Base-by-base conservation (phyloP, 148 eudicot species). In the Chenopodium album region DNA sequence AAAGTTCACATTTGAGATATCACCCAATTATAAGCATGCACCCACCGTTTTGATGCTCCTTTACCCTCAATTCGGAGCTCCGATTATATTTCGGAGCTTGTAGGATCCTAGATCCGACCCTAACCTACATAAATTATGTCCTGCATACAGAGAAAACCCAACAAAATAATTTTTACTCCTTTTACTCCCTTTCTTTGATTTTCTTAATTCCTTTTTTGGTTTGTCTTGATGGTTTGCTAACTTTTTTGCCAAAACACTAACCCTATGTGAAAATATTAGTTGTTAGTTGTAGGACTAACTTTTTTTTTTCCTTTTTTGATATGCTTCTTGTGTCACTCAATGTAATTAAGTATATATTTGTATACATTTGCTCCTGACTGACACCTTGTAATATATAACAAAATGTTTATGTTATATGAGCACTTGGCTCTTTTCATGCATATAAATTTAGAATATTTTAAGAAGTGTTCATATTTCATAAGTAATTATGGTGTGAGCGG, bases 11-110 rank as follows among this genome's bases (percentile, higher is more conserved):
- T 91, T 91, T 37, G 92, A 89, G 56, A 76, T 91, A 52, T 83
- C 92, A 1, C 93, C 92, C 1, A 87, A 81, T 77, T 91, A 91
- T 59, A 88, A 87, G 78, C 93, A 91, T 31, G 92, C 89, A 20
- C 93, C 93, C 12, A 88, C 92, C 0, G 86, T 91, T 8, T 78
- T 87, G 46, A 86, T 91, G 90, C 87, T 91, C 3, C 85, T 91
- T 2, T 88, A 91, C 47, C 93, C 93, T 9, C 92, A 89, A 80
- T 83, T 80, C 48, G 89, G 88, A 12, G 93, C 93, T 44, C 93
- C 93, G 1, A 62, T 91, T 37, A 82, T 83, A 66, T 91, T 86
- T 66, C 85, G 88, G 2, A 88, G 76, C 52, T 73, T 90, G 37
- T 89, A 84, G 79, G 54, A 80, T 7, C 73, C 71, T 4, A 41